phyloP scores from a whole-genome alignment of 371 early-diverging fungal species.

The Lichtheimia ornata region DNA sequence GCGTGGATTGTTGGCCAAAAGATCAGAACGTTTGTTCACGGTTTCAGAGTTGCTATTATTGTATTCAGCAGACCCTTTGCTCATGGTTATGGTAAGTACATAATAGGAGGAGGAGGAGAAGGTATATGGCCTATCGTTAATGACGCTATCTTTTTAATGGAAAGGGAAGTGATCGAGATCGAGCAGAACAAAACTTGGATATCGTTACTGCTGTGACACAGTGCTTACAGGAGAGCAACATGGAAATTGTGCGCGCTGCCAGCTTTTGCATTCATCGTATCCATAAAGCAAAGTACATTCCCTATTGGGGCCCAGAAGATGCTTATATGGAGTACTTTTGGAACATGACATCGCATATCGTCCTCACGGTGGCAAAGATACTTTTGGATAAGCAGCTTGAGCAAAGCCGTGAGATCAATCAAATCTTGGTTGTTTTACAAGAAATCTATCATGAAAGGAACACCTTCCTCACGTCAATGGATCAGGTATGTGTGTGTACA shows the following conservation, averaged over 20 bases:
- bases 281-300: conserved; percentile 51
- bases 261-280: conserved; percentile 66
- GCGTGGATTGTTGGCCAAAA: neutral
- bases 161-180: neutral
- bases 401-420: neutral
- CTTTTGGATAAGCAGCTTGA: conserved; percentile 23
- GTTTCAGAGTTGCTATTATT: neutral
- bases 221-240: neutral
- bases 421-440: neutral
- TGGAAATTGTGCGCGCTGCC: conserved; percentile 26
- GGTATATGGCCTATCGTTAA: neutral
- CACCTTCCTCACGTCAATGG: neutral
- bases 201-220: neutral
- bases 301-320: conserved; percentile 55
- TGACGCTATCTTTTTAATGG: neutral
- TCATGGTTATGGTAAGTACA: neutral
- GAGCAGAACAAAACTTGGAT: neutral
- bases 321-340: conserved; percentile 61
- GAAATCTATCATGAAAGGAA: neutral
- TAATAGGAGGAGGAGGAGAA: neutral
- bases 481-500: too few relatives aligned
- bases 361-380: conserved; percentile 43
- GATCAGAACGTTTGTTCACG: neutral
- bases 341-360: conserved; percentile 54
- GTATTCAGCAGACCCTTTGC: neutral